Evolutionary conservation across 2,329 filamentous ascomycete species (phyloP), one percentile per base, ranked within the genome.

Genomic region (Colletotrichum scovillei): DNA sequence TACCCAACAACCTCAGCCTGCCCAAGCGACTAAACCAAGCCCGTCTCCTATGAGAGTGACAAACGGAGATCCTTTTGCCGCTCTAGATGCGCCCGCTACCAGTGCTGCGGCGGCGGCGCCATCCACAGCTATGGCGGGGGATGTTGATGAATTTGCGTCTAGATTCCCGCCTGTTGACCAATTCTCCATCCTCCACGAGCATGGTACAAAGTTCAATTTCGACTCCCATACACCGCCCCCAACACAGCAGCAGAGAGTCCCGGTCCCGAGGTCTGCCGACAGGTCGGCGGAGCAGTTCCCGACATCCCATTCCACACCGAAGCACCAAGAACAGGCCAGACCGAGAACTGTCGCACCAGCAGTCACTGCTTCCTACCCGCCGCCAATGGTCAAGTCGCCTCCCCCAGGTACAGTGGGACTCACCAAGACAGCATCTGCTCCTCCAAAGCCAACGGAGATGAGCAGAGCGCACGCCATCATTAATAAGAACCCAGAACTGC

Each of bases 101-200:
- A 85, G 88, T 49, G 82, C 83, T 75, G 76, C 86, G 76, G 78
- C 84, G 26, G 26, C 55, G 49, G 32, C 42, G 8, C 19, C 42
- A 49, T 49, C 42, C 42, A n/a, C 3, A 49, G 42, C 30, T 46
- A 32, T 67, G 22, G 46, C 19, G 28, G 85, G 85, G 8, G 88
- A 89, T 26, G 86, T 87, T 2, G 97, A 98, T 76, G 96, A 98
- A 79, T 86, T 98, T 30, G 95, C 96, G 0, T 89, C 91, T 32
- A 90, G 93, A 65, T 99, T 98, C 77, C 97, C 97, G 0, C 95
- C 94, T 6, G 87, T 99, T 28, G 95, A 98, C 78, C 94, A 98
- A 77, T 99, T 99, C 79, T 92, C 96, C 3, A 86, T 99, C 22
- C 85, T 98, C 57, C 95, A 97, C 77, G 95, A 98, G 75, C 90